Evolutionary conservation across 177 flowering plant genomes (phyloP), one percentile per base, ranked within the genome.

Genomic region (Vitis hybrid): DNA sequence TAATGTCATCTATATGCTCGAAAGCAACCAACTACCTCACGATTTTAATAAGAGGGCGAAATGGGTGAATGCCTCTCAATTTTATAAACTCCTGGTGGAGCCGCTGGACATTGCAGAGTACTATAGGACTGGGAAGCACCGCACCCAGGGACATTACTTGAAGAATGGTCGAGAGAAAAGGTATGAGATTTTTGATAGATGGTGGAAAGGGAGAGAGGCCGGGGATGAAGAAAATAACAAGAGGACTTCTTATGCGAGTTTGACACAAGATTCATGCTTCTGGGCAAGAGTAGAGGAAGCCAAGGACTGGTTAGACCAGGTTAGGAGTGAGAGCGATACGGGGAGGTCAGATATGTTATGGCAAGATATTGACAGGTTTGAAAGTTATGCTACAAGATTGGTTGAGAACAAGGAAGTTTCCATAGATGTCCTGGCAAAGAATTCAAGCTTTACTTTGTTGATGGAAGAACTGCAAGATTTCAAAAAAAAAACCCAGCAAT

Each of bases 231-330:
- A 76, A n/a, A 73, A 70, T 30, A 76, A 18, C 3, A 54, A 48
- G 66, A 85, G 94, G 74, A 86, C 75, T 75, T 82, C 60, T 62
- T 83, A 72, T 58, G 96, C 97, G 1, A 78, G 90, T 24, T 68
- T 80, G 74, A 92, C 97, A 6, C 94, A 91, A 72, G 97, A 92
- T 72, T 74, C 97, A 1, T 88, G 90, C 77, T 92, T 92, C 66
- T 92, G 97, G 97, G 97, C 96, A 0, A 80, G 72, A 70, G 80
- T 92, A 62, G 97, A 92, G 79, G 96, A 88, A 65, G 96, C 96
- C 0, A 87, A 70, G 62, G 92, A 89, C 24, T 83, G 83, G 74
- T 56, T 86, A 0, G 82, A 80, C 24, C 65, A 19, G 21, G 74
- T 78, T 1, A 79, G 74, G 62, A 72, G 56, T 4, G 92, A 84